phyloP scores from a whole-genome alignment of 345 rosid genomes.

The Gossypium ekmanianum region DNA sequence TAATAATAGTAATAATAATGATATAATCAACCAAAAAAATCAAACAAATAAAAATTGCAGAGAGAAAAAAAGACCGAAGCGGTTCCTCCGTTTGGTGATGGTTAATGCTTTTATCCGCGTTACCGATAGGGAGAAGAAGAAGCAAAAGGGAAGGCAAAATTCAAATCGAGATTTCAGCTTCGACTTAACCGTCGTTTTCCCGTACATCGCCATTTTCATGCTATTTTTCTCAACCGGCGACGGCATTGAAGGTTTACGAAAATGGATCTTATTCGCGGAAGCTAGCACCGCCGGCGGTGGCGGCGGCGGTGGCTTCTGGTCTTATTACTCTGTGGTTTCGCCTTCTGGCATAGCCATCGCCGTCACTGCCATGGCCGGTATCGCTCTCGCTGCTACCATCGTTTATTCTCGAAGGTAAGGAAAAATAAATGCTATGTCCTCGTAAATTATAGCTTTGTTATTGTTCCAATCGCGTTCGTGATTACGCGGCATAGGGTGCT shows the following conservation, averaged over 20 bases:
- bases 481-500: slow-evolving; percentile 10
- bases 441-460: slow-evolving; percentile 6
- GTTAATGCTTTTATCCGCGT: slow-evolving; percentile 31
- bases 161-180: slow-evolving; percentile 10
- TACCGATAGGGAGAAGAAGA: slow-evolving; percentile 12
- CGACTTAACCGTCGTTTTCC: slow-evolving; percentile 19
- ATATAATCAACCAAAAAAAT: background rate
- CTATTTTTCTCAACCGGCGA: slow-evolving; percentile 30
- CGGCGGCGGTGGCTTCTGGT: slow-evolving; percentile 42
- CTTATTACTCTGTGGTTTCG: slow-evolving; percentile 28
- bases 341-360: slow-evolving; percentile 61
- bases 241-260: slow-evolving; percentile 32
- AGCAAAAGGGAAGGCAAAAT: background rate
- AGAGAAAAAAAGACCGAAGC: background rate
- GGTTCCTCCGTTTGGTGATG: slow-evolving; percentile 29
- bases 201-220: slow-evolving; percentile 31
- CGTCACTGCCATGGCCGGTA: slow-evolving; percentile 72
- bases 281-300: slow-evolving; percentile 35
- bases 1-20: background rate
- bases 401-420: slow-evolving; percentile 60
- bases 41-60: background rate
- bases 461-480: background rate
- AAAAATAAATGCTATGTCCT: background rate
- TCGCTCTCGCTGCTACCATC: slow-evolving; percentile 65
- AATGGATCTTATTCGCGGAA: slow-evolving; percentile 49